Conservation (phyloP, 305 asterid genomes). For the Nicotiana rustica region DNA sequence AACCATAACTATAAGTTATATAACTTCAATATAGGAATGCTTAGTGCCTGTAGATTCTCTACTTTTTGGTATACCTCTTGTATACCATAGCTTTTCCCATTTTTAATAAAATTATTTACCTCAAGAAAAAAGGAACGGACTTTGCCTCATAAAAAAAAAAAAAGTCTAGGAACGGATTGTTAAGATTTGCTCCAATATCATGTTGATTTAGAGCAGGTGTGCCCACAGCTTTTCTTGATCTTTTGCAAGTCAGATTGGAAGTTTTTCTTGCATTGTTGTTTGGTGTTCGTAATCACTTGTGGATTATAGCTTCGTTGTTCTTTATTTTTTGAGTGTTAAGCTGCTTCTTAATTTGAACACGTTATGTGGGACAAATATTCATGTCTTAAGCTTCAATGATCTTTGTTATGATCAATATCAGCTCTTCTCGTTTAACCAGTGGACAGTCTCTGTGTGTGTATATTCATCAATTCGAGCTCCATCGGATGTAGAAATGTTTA, state of each 20-base stretch:
- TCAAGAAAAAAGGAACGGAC: too few relatives aligned
- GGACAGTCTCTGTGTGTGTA: background rate
- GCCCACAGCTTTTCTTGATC: background rate
- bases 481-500: background rate
- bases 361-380: background rate
- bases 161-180: background rate
- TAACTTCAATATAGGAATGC: background rate
- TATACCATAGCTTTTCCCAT: too few relatives aligned
- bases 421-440: background rate
- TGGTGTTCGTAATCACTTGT: background rate
- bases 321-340: background rate
- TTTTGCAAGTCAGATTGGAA: background rate
- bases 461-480: background rate
- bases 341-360: constrained; percentile 10
- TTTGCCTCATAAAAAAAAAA: too few relatives aligned
- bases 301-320: background rate
- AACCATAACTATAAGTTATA: background rate
- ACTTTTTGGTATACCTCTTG: too few relatives aligned
- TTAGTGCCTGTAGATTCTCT: too few relatives aligned
- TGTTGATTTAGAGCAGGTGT: background rate
- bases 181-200: background rate
- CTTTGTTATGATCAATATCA: background rate
- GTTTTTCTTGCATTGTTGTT: background rate
- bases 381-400: background rate
- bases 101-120: too few relatives aligned